phyloP scores from a whole-genome alignment of 2,329 filamentous ascomycete genomes.

The Emmonsia crescens region DNA sequence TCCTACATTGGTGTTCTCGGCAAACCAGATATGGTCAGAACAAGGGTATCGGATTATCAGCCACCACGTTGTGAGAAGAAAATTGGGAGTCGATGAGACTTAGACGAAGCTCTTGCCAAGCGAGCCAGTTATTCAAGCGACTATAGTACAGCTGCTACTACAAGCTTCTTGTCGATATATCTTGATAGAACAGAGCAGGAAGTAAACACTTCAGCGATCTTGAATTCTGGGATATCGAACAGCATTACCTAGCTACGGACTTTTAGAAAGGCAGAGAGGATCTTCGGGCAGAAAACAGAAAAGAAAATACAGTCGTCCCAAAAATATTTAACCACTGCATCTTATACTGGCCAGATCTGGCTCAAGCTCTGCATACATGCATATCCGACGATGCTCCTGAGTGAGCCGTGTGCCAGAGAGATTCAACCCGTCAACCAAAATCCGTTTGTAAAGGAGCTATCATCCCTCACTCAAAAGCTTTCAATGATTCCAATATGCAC shows the following conservation, averaged over 20 bases:
- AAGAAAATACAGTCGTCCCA: conserved; percentile 26
- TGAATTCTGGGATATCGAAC: conserved; percentile 28
- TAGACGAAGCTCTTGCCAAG: conserved; percentile 19
- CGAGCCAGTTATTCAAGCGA: conserved; percentile 29
- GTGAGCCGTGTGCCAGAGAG: not conserved
- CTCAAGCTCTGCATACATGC: conserved; percentile 6
- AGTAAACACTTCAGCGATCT: conserved; percentile 33
- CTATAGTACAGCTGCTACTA: conserved; percentile 42
- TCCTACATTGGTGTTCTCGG: conserved; percentile 1
- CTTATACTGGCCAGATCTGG: conserved; percentile 2
- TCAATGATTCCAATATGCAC: not conserved
- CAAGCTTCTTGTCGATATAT: conserved; percentile 60
- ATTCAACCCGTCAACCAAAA: not conserved
- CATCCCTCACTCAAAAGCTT: not conserved
- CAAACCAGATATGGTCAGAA: not conserved
- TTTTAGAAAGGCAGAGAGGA: conserved; percentile 52
- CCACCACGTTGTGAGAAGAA: not conserved
- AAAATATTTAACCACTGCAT: conserved; percentile 6
- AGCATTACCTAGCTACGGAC: conserved; percentile 57
- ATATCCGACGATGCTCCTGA: conserved; percentile 6
- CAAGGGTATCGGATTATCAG: not conserved
- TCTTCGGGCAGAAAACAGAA: conserved; percentile 21
- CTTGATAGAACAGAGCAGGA: conserved; percentile 54
- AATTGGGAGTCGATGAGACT: conserved; percentile 15
- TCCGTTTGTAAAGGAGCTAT: conserved; percentile 7